phyloP scores from a whole-genome alignment of 345 rosid species.

The Eucalyptus cloeziana region DNA sequence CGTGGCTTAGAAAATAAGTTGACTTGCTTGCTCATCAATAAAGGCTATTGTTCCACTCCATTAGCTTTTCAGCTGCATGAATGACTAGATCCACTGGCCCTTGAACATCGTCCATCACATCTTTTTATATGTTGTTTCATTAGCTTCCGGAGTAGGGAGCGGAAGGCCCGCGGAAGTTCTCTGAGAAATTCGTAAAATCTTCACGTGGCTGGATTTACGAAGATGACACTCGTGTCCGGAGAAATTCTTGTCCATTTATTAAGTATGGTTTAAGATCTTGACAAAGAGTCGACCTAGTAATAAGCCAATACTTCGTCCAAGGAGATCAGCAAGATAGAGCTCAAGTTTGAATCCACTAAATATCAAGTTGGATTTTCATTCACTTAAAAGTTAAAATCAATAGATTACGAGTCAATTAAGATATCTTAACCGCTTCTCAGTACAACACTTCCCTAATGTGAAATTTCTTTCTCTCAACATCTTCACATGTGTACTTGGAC shows the following conservation, averaged over 20 bases:
- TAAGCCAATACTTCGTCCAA: fast-evolving
- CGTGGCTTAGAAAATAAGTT: not conserved
- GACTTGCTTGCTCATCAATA: not conserved
- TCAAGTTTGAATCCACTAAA: not conserved
- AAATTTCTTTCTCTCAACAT: not conserved
- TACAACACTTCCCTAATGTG: not conserved
- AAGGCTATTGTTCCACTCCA: not conserved
- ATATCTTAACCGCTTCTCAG: fast-evolving
- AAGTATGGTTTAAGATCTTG: not conserved
- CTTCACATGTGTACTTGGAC: not conserved
- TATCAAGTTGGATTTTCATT: not conserved
- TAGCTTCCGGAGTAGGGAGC: not conserved
- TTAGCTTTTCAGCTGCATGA: not conserved
- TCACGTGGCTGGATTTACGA: not conserved
- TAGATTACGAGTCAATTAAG: not conserved
- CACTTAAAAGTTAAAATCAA: not conserved
- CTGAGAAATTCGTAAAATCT: not conserved
- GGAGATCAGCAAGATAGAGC: not conserved
- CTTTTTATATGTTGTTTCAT: not conserved
- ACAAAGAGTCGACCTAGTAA: not conserved
- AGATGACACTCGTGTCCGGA: not conserved
- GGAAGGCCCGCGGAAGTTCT: not conserved
- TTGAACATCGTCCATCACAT: not conserved
- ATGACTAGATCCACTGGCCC: not conserved
- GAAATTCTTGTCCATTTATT: not conserved